Evolutionary conservation across 177 flowering plant genomes (phyloP).

Genomic region (Tripterygium wilfordii): DNA sequence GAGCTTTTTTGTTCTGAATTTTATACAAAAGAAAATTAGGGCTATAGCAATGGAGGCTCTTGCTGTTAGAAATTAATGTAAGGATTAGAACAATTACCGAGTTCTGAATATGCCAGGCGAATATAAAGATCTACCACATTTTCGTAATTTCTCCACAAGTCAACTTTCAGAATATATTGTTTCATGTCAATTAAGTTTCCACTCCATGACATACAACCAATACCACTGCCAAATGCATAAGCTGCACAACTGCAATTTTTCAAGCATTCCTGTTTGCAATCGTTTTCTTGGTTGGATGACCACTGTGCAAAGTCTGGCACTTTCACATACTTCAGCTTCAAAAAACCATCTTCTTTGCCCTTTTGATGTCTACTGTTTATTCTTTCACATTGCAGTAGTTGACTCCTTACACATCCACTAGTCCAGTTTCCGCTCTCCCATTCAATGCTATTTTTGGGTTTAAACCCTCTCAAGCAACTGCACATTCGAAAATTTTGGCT

Average conservation of each 20-base stretch:
- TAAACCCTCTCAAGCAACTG: constrained; percentile 25
- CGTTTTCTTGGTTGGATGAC: constrained; percentile 3
- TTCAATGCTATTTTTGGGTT: constrained; percentile 20
- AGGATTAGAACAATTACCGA: not conserved
- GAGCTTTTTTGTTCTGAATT: too few relatives aligned
- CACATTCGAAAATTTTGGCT: constrained; percentile 11
- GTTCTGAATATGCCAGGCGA: constrained; percentile 4
- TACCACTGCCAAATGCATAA: constrained; percentile 15
- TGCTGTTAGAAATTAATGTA: too few relatives aligned
- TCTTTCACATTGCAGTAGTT: constrained; percentile 11
- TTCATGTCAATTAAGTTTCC: constrained; percentile 12
- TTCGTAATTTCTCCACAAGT: not conserved
- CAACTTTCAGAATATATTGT: too few relatives aligned
- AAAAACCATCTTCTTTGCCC: constrained; percentile 13
- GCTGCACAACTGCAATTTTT: constrained; percentile 20
- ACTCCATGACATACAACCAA: constrained; percentile 21
- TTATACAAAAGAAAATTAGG: too few relatives aligned
- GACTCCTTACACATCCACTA: constrained; percentile 10
- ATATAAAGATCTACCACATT: constrained; percentile 9
- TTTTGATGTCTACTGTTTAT: not conserved
- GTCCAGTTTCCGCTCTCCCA: constrained; percentile 23
- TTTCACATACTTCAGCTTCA: constrained; percentile 7
- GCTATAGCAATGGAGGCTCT: not conserved
- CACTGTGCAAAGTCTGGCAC: constrained; percentile 11
- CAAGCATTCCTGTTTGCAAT: constrained; percentile 13